phyloP scores from a whole-genome alignment of 805 yeast genomes.

The Ogataea pignaliae region DNA sequence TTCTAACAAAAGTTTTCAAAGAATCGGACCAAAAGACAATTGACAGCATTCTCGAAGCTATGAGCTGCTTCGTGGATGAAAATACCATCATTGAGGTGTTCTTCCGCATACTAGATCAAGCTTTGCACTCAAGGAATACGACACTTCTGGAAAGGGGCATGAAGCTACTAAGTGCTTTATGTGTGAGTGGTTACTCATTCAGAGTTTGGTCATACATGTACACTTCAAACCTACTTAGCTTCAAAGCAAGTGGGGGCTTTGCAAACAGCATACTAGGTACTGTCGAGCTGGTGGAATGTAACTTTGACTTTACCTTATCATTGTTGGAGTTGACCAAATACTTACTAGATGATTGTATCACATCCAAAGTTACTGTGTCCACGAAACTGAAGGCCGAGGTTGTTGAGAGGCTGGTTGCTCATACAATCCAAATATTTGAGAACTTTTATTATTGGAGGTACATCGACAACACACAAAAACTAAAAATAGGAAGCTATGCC shows the following conservation, averaged over 20 bases:
- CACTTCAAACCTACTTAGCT: conserved; percentile 60
- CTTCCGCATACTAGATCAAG: conserved; percentile 63
- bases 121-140: conserved; percentile 52
- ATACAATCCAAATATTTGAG: conserved; percentile 67
- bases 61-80: conserved; percentile 34
- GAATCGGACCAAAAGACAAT: conserved; percentile 32
- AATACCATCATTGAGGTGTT: conserved; percentile 46
- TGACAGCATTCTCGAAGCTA: conserved; percentile 23
- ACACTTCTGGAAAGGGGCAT: conserved; percentile 41
- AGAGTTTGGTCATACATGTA: conserved; percentile 78
- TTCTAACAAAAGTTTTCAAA: conserved; percentile 44
- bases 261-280: conserved; percentile 61
- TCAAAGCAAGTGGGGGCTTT: conserved; percentile 60
- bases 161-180: conserved; percentile 44
- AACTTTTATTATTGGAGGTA: conserved; percentile 71
- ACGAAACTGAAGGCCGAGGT: conserved; percentile 47
- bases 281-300: conserved; percentile 65
- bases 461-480: conserved; percentile 48
- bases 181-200: conserved; percentile 46
- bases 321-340: conserved; percentile 51
- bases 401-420: conserved; percentile 48
- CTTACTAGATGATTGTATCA: conserved; percentile 48
- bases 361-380: conserved; percentile 34
- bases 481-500: conserved; percentile 54
- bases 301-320: conserved; percentile 58